phyloP scores from a whole-genome alignment of 1,139 yeast species.

The Debaryomyces sp. region DNA sequence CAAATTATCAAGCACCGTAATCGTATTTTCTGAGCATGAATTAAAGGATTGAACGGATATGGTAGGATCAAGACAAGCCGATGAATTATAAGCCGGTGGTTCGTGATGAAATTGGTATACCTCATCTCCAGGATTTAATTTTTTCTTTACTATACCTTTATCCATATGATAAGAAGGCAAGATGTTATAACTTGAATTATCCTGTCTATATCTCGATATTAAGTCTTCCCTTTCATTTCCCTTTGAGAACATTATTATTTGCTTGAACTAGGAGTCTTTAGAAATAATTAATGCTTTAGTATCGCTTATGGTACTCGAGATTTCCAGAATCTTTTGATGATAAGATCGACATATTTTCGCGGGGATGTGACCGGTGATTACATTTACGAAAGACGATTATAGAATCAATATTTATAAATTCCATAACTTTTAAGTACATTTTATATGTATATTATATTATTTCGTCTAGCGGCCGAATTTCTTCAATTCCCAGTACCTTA shows the following conservation, averaged over 20 bases:
- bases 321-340: neutral
- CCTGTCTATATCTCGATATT: neutral
- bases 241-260: neutral
- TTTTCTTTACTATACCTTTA: conserved; percentile 12
- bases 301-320: neutral
- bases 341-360: neutral
- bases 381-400: neutral
- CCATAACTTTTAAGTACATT: neutral
- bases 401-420: neutral
- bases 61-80: neutral
- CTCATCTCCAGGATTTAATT: conserved; percentile 6
- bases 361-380: neutral
- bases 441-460: neutral
- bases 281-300: neutral
- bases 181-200: conserved; percentile 1
- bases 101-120: conserved; percentile 2
- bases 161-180: conserved; percentile 16
- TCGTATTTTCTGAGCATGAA: neutral
- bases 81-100: conserved; percentile 1
- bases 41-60: neutral
- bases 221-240: neutral
- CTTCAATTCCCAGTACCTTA: conserved; percentile 66
- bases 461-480: conserved; percentile 43
- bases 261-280: neutral
- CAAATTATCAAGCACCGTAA: neutral